Conservation (phyloP, 352 stramenopile genomes). For the Thalassiosira mediterranea region DNA sequence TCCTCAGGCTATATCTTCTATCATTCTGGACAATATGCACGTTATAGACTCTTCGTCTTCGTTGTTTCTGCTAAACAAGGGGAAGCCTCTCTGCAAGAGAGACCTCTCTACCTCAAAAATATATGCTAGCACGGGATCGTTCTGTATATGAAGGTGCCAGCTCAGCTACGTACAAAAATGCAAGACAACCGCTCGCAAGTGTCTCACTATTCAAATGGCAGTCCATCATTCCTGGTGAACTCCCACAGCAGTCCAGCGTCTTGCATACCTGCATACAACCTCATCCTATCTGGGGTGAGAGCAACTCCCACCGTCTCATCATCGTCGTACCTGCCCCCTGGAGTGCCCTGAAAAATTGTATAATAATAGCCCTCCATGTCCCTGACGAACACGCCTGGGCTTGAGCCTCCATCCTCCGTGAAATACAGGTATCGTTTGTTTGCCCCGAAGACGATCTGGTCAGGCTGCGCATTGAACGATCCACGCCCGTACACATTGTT, state of each 20-base stretch:
- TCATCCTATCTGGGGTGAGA: conserved; percentile 60
- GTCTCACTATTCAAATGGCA: conserved; percentile 1
- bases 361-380: conserved; percentile 51
- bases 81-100: too few relatives aligned
- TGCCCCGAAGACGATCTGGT: conserved; percentile 17
- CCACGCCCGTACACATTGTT: not conserved
- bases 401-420: conserved; percentile 48
- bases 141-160: too few relatives aligned
- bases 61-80: too few relatives aligned
- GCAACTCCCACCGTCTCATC: conserved; percentile 66
- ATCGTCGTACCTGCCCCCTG: conserved; percentile 13
- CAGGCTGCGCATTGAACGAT: not conserved
- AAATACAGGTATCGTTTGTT: conserved; percentile 40
- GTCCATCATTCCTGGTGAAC: conserved; percentile 55
- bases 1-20: too few relatives aligned
- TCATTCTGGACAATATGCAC: too few relatives aligned
- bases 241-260: conserved; percentile 62
- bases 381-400: conserved; percentile 50
- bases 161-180: too few relatives aligned
- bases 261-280: conserved; percentile 66
- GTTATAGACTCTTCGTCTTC: too few relatives aligned
- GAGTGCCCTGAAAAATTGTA: conserved; percentile 49
- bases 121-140: too few relatives aligned
- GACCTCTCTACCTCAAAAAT: too few relatives aligned
- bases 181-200: too few relatives aligned